Conservation (phyloP, 495 filamentous ascomycete genomes). For the Aspergillus ostianus region DNA sequence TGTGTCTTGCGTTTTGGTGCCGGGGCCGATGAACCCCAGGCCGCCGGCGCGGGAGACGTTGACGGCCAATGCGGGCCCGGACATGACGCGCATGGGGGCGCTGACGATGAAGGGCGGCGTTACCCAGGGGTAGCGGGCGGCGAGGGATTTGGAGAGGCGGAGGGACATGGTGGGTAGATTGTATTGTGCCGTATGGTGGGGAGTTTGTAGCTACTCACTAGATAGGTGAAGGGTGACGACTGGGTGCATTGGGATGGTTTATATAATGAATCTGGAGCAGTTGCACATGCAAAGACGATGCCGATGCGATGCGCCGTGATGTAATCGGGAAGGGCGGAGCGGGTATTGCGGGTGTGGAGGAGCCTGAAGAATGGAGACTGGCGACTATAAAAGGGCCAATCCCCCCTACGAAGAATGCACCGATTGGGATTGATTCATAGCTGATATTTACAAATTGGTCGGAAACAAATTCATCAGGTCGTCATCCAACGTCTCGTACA, state of each 20-base stretch:
- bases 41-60: slow-evolving; percentile 66
- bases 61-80: slow-evolving; percentile 56
- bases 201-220: neutral
- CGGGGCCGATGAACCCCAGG: slow-evolving; percentile 52
- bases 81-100: slow-evolving; percentile 73
- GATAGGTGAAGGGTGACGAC: too few relatives aligned
- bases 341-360: too few relatives aligned
- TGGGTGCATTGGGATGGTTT: too few relatives aligned
- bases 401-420: too few relatives aligned
- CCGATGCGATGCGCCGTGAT: too few relatives aligned
- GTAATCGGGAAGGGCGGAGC: too few relatives aligned
- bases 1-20: slow-evolving; percentile 34
- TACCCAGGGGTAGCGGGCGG: slow-evolving; percentile 61
- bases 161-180: neutral
- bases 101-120: slow-evolving; percentile 58
- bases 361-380: too few relatives aligned
- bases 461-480: slow-evolving; percentile 9
- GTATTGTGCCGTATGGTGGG: neutral
- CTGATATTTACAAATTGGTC: neutral
- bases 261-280: too few relatives aligned
- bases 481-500: slow-evolving; percentile 33
- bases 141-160: slow-evolving; percentile 16
- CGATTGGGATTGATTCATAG: too few relatives aligned
- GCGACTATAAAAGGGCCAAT: too few relatives aligned
- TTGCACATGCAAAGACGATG: too few relatives aligned